phyloP scores from a whole-genome alignment of 352 stramenopile genomes.

The Globisporangium iwayamae region DNA sequence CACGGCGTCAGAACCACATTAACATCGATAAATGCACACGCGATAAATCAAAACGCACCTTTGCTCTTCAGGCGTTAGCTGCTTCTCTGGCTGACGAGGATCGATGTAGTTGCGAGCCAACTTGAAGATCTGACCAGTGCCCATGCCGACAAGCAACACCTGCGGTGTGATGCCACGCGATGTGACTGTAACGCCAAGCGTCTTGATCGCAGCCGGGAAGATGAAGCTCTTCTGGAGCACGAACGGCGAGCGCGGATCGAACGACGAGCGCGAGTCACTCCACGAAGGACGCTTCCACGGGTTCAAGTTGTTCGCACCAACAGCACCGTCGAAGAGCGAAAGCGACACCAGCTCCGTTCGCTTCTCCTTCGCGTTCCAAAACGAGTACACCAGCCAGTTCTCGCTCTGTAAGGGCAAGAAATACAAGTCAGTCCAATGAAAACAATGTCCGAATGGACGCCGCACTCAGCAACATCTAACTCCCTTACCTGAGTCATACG shows the following conservation, averaged over 20 bases:
- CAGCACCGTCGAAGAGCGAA: constrained; percentile 95
- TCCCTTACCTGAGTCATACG: constrained; percentile 61
- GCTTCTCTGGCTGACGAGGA: constrained; percentile 90
- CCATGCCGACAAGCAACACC: constrained; percentile 90
- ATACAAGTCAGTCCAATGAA: constrained; percentile 4
- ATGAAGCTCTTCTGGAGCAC: constrained; percentile 96
- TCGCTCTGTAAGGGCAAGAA: constrained; percentile 65
- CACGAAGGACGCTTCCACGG: constrained; percentile 92
- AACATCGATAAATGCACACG: background rate
- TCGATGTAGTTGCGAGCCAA: constrained; percentile 93
- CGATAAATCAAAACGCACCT: constrained; percentile 24
- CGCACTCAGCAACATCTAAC: background rate
- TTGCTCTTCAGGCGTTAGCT: constrained; percentile 82
- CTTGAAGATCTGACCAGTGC: constrained; percentile 91
- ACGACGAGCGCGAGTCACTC: constrained; percentile 88
- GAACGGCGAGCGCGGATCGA: constrained; percentile 84
- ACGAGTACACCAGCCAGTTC: constrained; percentile 97
- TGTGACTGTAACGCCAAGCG: constrained; percentile 92
- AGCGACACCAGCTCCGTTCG: constrained; percentile 79
- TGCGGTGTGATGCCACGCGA: constrained; percentile 93
- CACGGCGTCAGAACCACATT: background rate
- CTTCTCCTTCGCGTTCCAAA: constrained; percentile 92
- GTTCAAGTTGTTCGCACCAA: constrained; percentile 94
- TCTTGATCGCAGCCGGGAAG: constrained; percentile 85
- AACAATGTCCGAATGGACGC: background rate